These are phyloP conservation scores for Oidiodendron maius DNA, from an alignment of 495 filamentous ascomycete genomes.

Conservation along the genomic window DNA sequence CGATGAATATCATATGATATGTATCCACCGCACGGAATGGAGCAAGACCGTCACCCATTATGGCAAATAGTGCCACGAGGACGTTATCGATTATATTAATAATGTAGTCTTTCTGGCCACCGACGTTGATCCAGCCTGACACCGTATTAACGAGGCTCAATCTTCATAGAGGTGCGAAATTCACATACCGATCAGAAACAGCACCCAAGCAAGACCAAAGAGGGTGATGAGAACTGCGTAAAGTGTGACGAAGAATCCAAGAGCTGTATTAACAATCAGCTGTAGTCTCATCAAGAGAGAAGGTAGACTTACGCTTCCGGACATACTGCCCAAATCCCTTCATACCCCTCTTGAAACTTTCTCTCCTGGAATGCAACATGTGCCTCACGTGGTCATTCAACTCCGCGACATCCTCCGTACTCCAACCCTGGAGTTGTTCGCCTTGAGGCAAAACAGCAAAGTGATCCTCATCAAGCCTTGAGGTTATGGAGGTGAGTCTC, in stretches of 20 bases:
- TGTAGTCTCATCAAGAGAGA: neutral
- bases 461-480: conserved; percentile 33
- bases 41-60: conserved; percentile 71
- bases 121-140: conserved; percentile 72
- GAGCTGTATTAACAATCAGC: conserved; percentile 30
- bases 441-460: conserved; percentile 62
- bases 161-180: conserved; percentile 11
- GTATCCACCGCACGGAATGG: conserved; percentile 75
- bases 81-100: conserved; percentile 74
- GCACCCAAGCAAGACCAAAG: conserved; percentile 77
- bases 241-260: conserved; percentile 70
- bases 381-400: conserved; percentile 79
- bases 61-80: conserved; percentile 68
- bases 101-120: conserved; percentile 57
- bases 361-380: conserved; percentile 71
- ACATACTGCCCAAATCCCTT: conserved; percentile 72
- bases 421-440: conserved; percentile 62
- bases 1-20: conserved; percentile 48
- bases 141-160: neutral
- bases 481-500: conserved; percentile 36
- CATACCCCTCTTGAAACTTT: conserved; percentile 69
- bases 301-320: conserved; percentile 38
- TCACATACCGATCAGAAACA: conserved; percentile 61
- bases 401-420: conserved; percentile 58
- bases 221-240: conserved; percentile 77